Percentiles rank a stretch among this genome's conserved stretches.
phyloP scores from a whole-genome alignment of 768 basidiomycete genomes.

The Boletus reticuloceps region DNA sequence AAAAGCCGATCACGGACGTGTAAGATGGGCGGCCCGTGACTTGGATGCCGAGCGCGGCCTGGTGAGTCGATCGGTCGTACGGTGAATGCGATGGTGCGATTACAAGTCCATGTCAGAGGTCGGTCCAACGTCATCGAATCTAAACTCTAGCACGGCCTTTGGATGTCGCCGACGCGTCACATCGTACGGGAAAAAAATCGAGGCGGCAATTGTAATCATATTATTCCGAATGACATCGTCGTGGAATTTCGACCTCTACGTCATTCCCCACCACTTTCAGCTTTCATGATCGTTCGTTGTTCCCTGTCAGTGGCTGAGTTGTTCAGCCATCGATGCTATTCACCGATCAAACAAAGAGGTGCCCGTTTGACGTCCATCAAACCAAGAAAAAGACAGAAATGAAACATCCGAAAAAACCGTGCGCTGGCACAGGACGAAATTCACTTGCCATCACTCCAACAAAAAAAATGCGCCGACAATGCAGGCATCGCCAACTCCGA shows the following conservation, averaged over 20 bases:
- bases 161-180: not conserved
- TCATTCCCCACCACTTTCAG: not conserved
- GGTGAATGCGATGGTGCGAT: not conserved
- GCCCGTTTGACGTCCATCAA: not conserved
- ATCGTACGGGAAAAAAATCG: too few relatives aligned
- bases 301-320: not conserved
- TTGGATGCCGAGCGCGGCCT: too few relatives aligned
- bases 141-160: not conserved
- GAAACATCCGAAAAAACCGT: not conserved
- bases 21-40: too few relatives aligned
- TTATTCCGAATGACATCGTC: too few relatives aligned
- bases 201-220: too few relatives aligned
- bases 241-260: too few relatives aligned
- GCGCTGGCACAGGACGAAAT: not conserved
- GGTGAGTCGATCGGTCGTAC: not conserved
- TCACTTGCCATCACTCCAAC: not conserved
- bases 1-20: not conserved
- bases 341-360: not conserved
- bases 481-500: not conserved
- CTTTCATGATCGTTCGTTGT: not conserved
- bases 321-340: not conserved
- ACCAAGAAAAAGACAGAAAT: not conserved
- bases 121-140: not conserved
- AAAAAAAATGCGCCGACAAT: not conserved
- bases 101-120: not conserved